Base-by-base conservation (phyloP, 225 moss, liverwort and hornwort species). In the Physcomitrellopsis africana region DNA sequence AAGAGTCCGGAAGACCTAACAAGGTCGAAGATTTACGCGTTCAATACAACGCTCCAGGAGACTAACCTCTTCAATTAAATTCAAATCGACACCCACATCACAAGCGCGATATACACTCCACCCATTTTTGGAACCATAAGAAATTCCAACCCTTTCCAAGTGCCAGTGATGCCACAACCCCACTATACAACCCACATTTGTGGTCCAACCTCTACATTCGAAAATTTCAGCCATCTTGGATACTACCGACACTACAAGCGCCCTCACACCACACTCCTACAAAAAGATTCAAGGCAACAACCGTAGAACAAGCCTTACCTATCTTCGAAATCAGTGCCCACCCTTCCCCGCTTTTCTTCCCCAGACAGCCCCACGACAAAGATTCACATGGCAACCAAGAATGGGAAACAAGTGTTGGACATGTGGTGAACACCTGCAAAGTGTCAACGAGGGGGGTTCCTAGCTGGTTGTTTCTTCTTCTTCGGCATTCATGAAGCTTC, bases 131-230 rank as follows among this genome's bases (percentile, higher is more conserved):
- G 15, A 62, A 41, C 11, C 10, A 10, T 62, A 41, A 44, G 0
- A 11, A 20, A 19, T 44, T 58, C 58, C 12, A 11, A 26, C 23
- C 26, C 58, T 17, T 58, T 58, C 11, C 13, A 3, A 58, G 3
- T 12, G 11, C 63, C 63, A 63, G 11, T 20, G 42, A 43, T 44
- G 44, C 20, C 63, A 63, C 64, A 67, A 67, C 55, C 67, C 75
- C 70, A 8, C 43, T 46, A 26, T n/a, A 27, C 58, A 47, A 46
- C 46, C 41, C 10, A 17, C 48, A 46, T 66, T 37, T 5, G 32
- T 37, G 32, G 7, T 26, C 26, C 24, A 26, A 11, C 12, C 58
- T 19, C 72, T 13, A 49, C 67, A 77, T 15, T 20, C 24, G 15
- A 51, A 14, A 55, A 45, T 13, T 20, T 12, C 51, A 70, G 3